phyloP scores from a whole-genome alignment of 1,139 yeast species.

The Magnusiomyces fungicola region DNA sequence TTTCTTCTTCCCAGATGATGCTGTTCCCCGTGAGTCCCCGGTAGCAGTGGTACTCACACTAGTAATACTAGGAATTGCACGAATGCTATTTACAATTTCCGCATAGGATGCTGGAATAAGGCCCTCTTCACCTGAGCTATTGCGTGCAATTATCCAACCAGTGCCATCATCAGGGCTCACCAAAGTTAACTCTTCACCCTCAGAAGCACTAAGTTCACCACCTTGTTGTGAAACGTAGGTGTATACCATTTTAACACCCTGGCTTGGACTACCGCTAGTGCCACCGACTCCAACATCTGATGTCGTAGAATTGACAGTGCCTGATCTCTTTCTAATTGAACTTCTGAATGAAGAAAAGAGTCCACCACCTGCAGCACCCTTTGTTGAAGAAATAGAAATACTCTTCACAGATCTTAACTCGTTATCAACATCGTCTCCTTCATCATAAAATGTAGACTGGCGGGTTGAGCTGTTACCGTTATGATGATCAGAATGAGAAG shows the following conservation, averaged over 20 bases:
- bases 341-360: slow-evolving; percentile 12
- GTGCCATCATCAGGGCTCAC: slow-evolving; percentile 75
- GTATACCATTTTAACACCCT: slow-evolving; percentile 53
- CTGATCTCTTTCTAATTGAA: slow-evolving; percentile 6
- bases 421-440: background rate
- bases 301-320: background rate
- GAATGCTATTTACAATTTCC: slow-evolving; percentile 36
- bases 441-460: slow-evolving; percentile 7
- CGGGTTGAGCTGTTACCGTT: slow-evolving; percentile 7
- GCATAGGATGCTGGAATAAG: slow-evolving; percentile 83
- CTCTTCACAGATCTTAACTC: background rate
- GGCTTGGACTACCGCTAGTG: slow-evolving; percentile 2
- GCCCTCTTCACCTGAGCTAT: slow-evolving; percentile 49
- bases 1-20: slow-evolving; percentile 38
- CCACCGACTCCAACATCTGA: background rate
- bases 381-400: background rate
- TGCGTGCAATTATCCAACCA: slow-evolving; percentile 76
- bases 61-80: slow-evolving; percentile 15
- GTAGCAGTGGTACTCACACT: slow-evolving; percentile 16
- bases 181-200: slow-evolving; percentile 57
- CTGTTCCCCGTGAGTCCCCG: slow-evolving; percentile 18
- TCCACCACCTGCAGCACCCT: slow-evolving; percentile 13
- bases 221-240: slow-evolving; percentile 62
- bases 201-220: slow-evolving; percentile 60
- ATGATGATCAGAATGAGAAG: slow-evolving; percentile 8